Base-by-base conservation (phyloP, 768 basidiomycete genomes). In the Kwoniella bestiolae region DNA sequence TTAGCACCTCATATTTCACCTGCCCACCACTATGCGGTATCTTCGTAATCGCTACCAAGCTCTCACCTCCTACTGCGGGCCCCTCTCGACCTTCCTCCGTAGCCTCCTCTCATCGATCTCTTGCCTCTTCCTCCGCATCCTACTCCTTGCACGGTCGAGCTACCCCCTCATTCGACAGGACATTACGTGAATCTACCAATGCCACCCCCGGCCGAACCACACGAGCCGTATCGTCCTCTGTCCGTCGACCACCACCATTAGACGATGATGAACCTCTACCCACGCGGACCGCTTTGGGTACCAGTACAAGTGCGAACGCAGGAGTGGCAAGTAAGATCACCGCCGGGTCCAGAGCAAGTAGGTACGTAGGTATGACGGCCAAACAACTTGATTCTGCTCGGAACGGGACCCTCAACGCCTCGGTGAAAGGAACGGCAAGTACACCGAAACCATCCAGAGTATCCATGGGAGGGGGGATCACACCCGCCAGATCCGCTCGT, bases 11-110 rank as follows among this genome's bases (percentile, higher is more conserved):
- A 73, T 97, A 99, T 79, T 99, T 99, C 72, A 71, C 83, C 1
- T 97, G 94, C 80, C 87, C 91, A 18, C 87, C 88, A 0, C 86
- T 87, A 49, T 94, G 92, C 66, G 95, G 95, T 28, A 91, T 99
- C 41, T 99, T 98, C 77, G 90, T 95, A 23, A 87, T 90, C 5
- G 84, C 87, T 1, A 82, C 86, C 34, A 96, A 96, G 79, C 86
- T 99, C 21, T 90, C 92, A 2, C 74, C 87, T 4, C 88, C 91
- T 5, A 92, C 90, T 3, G 87, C 88, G 21, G 86, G 88, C 12
- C 85, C 84, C 1, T 83, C 85, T 23, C 86, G 92, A 16, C 90
- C 94, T 0, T 83, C 89, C 0, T 94, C 93, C 2, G 92, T 90
- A 34, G 87, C 90, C 3, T 94, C 92, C 8, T 87, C 87, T 55